Percentiles rank a stretch among this genome's conserved stretches.
These are phyloP conservation scores for Trichocomaceae sp. DNA, from an alignment of 2,329 filamentous ascomycete species.

Conservation along the genomic window DNA sequence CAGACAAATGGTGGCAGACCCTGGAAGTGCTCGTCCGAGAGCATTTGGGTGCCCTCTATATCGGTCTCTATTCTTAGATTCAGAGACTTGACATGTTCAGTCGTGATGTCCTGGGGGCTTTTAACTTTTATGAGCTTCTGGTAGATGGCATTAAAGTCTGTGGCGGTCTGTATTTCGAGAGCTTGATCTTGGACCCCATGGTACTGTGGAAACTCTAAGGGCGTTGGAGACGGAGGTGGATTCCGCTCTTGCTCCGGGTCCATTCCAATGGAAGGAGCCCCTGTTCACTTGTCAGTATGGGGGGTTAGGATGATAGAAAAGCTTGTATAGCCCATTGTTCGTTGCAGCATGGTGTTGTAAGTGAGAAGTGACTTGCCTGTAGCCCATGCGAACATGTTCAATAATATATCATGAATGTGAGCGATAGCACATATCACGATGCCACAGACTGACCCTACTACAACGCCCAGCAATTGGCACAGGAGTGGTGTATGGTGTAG, in stretches of 20 bases:
- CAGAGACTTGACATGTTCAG: conserved; percentile 34
- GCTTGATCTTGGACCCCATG: conserved; percentile 32
- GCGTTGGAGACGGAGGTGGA: conserved; percentile 45
- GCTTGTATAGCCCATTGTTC: not conserved
- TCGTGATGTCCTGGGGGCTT: conserved; percentile 35
- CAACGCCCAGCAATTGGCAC: not conserved
- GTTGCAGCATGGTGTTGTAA: not conserved
- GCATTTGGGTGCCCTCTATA: conserved; percentile 30
- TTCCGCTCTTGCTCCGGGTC: conserved; percentile 38
- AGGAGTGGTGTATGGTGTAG: not conserved
- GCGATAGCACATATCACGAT: not conserved
- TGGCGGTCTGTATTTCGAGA: conserved; percentile 26
- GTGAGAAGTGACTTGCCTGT: conserved; percentile 6
- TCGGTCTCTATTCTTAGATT: conserved; percentile 36
- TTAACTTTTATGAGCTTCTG: conserved; percentile 39
- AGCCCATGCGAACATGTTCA: conserved; percentile 11
- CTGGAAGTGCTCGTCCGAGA: conserved; percentile 29
- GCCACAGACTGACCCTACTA: not conserved
- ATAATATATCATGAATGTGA: not conserved
- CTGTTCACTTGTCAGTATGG: conserved; percentile 17
- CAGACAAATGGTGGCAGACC: conserved; percentile 36
- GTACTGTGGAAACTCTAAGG: conserved; percentile 48
- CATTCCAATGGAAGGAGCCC: conserved; percentile 25
- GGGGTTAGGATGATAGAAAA: no score
- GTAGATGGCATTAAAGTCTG: conserved; percentile 35